phyloP scores from a whole-genome alignment of 2,329 filamentous ascomycete genomes.

The Didymella pinodella region DNA sequence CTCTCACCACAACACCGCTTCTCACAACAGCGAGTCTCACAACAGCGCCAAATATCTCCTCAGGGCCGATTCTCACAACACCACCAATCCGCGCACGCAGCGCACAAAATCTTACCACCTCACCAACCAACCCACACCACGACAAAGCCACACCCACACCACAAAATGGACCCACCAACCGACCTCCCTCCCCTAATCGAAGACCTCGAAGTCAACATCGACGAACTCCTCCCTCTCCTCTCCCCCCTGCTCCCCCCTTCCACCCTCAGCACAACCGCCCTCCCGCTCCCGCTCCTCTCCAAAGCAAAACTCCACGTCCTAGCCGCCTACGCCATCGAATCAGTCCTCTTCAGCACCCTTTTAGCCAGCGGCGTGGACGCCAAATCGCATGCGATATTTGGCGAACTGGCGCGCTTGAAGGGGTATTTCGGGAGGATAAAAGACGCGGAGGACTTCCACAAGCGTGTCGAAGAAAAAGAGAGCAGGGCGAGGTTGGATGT shows the following conservation, averaged over 20 bases:
- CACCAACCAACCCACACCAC: no score
- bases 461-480: slow-evolving; percentile 56
- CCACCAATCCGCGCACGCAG: no score
- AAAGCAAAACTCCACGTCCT: slow-evolving; percentile 94
- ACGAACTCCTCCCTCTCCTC: slow-evolving; percentile 77
- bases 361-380: slow-evolving; percentile 79
- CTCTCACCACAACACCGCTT: neutral
- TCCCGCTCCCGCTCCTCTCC: slow-evolving; percentile 88
- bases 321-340: slow-evolving; percentile 87
- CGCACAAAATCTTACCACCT: no score
- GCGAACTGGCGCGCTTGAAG: slow-evolving; percentile 84
- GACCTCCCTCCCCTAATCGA: slow-evolving; percentile 73
- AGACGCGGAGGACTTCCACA: slow-evolving; percentile 63
- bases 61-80: no score
- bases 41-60: no score
- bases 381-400: slow-evolving; percentile 84
- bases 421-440: slow-evolving; percentile 96
- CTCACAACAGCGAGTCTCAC: no score
- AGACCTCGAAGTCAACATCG: slow-evolving; percentile 78
- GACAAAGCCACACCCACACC: no score
- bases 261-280: slow-evolving; percentile 71
- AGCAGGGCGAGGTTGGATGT: slow-evolving; percentile 72
- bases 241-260: slow-evolving; percentile 73
- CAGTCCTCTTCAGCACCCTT: slow-evolving; percentile 83
- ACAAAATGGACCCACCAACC: slow-evolving; percentile 60